A percentile compares a stretch with the other conserved stretches of the same genome.
Conservation (phyloP, 305 asterid species). For the Ilex paraguariensis region DNA sequence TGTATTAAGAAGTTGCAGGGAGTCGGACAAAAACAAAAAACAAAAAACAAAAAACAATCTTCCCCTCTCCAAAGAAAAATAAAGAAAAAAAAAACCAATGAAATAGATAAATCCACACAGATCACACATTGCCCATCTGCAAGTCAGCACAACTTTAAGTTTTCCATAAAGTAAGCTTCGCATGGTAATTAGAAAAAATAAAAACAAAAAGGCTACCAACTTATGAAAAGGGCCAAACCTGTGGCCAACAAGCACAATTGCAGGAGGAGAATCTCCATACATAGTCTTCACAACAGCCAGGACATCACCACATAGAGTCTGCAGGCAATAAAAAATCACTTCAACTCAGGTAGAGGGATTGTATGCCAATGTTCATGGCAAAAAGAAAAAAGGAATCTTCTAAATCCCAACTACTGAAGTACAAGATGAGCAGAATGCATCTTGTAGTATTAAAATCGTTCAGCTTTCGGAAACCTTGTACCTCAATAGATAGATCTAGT, state of each 20-base stretch:
- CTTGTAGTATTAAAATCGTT: neutral
- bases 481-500: conserved; percentile 83
- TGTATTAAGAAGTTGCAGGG: no score
- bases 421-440: conserved; percentile 7
- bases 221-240: conserved; percentile 45
- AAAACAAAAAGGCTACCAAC: no score
- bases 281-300: conserved; percentile 76
- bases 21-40: no score
- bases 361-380: no score
- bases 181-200: no score
- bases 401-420: conserved; percentile 2
- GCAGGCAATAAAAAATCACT: conserved; percentile 21
- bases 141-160: no score
- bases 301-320: conserved; percentile 80
- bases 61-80: no score
- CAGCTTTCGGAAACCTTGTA: conserved; percentile 18
- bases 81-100: no score
- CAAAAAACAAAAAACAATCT: no score
- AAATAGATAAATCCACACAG: no score
- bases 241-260: conserved; percentile 93
- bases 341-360: conserved; percentile 14
- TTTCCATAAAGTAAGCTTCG: no score
- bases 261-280: conserved; percentile 91
- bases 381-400: neutral
- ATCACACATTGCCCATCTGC: no score